A percentile compares a stretch with the other conserved stretches of the same genome.
Conservation (phyloP, 2,329 filamentous ascomycete species). For the Penicillium griseofulvum region DNA sequence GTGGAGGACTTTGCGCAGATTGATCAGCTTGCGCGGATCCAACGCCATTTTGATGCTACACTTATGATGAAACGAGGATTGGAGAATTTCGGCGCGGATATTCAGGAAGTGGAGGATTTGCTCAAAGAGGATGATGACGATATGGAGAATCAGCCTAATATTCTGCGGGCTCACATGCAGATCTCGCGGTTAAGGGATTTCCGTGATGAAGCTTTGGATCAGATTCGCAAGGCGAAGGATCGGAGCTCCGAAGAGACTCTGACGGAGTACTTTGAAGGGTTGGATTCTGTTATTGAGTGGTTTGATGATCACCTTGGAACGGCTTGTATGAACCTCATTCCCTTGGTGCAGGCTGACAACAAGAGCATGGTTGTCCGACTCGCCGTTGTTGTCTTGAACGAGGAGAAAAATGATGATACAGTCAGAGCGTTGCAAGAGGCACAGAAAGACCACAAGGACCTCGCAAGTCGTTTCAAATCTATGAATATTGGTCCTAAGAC, state of each 20-base stretch:
- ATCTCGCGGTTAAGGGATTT: conserved; percentile 90
- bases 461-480: conserved; percentile 88
- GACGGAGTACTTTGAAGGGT: conserved; percentile 80
- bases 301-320: conserved; percentile 93
- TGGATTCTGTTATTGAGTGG: conserved; percentile 87
- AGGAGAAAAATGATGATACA: conserved; percentile 93
- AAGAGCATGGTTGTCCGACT: conserved; percentile 86
- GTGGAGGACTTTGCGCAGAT: conserved; percentile 97
- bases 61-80: conserved; percentile 90
- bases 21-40: conserved; percentile 51
- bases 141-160: conserved; percentile 84
- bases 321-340: conserved; percentile 85
- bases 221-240: conserved; percentile 78
- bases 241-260: conserved; percentile 74
- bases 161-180: conserved; percentile 86
- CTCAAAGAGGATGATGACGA: conserved; percentile 81
- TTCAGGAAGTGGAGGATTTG: conserved; percentile 73
- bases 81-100: conserved; percentile 77
- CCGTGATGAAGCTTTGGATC: conserved; percentile 92
- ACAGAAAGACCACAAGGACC: conserved; percentile 90
- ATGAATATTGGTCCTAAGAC: conserved; percentile 92
- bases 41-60: conserved; percentile 92
- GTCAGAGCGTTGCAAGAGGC: conserved; percentile 90
- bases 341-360: conserved; percentile 80
- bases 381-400: conserved; percentile 87